Base-by-base conservation (phyloP, 768 basidiomycete genomes). In the Hypholoma fasciculare region DNA sequence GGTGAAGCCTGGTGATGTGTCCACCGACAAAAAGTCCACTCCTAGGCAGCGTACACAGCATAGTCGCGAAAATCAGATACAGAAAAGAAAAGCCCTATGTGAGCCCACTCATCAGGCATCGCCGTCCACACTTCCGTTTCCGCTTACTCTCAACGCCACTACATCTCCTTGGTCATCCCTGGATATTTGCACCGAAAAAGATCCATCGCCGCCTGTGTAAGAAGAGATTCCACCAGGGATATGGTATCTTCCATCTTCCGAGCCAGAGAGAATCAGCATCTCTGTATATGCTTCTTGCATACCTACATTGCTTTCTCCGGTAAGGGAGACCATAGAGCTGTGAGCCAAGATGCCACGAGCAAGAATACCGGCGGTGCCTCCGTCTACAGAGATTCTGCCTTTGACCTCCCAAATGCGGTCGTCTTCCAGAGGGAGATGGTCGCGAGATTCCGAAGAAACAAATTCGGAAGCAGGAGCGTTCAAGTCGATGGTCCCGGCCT, bases 231-330 rank as follows among this genome's bases (percentile, higher is more conserved):
- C 52, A 7, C 52, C 52, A 2, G 52, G 52, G 7, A 53, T 34
- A 30, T 53, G 52, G 17, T 53, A 53, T 34, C 39, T 53, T 3
- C 52, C 52, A 14, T 53, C 42, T 44, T 53, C 52, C 5, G 52
- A 42, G 16, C 52, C 52, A 53, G 52, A 53, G 20, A 53, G 52
- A 3, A 53, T 40, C 14, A 53, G 9, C 16, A 14, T 53, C 26
- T 44, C 40, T n/a, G 43, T 30, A 11, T 30, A 53, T 7, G 26
- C 26, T n/a, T 42, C 42, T 9, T 43, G 30, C 2, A 30, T n/a
- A 7, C 17, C 12, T 2, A 23, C 40, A 20, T 27, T 17, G 14
- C 30, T 34, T 34, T 34, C 30, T 34, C 30, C 30, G 9, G 30
- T 34, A 9, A 53, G 17, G 14, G 40, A 23, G 26, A 7, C 52